Conservation (phyloP, 2,329 filamentous ascomycete genomes). For the Ophiostoma himal-ulmi region DNA sequence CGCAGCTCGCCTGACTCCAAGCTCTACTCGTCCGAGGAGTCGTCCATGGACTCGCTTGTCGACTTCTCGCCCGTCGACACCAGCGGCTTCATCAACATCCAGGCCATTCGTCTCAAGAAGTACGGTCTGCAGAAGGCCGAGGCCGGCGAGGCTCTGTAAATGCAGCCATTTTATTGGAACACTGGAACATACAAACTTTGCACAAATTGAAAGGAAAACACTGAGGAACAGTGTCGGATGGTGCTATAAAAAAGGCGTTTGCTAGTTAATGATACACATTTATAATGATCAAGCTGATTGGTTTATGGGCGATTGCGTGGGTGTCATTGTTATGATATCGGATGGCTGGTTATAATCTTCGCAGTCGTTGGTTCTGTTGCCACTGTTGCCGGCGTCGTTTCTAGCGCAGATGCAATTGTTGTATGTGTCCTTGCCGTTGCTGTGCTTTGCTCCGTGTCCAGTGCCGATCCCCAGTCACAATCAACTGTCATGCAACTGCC, state of each 20-base stretch:
- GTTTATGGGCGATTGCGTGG: too few relatives aligned
- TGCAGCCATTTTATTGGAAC: not conserved
- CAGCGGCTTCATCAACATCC: constrained; percentile 58
- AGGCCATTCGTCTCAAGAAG: constrained; percentile 61
- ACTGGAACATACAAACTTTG: too few relatives aligned
- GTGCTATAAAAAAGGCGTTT: constrained; percentile 3
- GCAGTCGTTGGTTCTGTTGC: not conserved
- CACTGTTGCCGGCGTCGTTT: too few relatives aligned
- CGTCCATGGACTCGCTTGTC: constrained; percentile 46
- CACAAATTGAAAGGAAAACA: not conserved
- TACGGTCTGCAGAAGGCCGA: constrained; percentile 40
- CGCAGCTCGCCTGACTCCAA: constrained; percentile 44
- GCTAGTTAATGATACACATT: constrained; percentile 12
- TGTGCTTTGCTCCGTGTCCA: too few relatives aligned
- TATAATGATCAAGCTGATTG: not conserved
- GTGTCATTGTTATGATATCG: too few relatives aligned
- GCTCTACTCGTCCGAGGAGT: constrained; percentile 46
- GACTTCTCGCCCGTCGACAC: constrained; percentile 40
- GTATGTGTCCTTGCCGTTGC: too few relatives aligned
- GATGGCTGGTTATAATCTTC: too few relatives aligned
- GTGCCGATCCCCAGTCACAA: too few relatives aligned
- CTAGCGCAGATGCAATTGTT: too few relatives aligned
- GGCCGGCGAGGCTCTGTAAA: constrained; percentile 33
- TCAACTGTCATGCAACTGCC: too few relatives aligned
- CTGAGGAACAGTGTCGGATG: not conserved